phyloP scores from a whole-genome alignment of 139 green algal genomes.

The Asterochloris erici region DNA sequence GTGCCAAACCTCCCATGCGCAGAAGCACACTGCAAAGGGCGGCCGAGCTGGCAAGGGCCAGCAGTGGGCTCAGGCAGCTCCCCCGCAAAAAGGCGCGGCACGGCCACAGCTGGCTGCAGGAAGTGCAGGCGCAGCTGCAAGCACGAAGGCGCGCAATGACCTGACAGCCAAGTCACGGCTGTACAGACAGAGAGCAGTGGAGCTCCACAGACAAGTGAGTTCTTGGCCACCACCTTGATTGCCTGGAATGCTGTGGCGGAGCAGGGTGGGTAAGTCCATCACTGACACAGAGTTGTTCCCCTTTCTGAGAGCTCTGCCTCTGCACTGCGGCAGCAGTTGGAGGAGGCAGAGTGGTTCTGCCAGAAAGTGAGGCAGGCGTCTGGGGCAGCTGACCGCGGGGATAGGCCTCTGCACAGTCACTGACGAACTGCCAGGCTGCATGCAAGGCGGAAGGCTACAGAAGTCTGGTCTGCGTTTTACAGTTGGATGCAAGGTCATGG shows the following conservation, averaged over 20 bases:
- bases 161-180: constrained; percentile 10
- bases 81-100: neutral
- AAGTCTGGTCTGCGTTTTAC: too few species aligned
- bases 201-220: neutral
- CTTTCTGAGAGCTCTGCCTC: neutral
- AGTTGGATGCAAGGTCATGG: too few species aligned
- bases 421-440: too few species aligned
- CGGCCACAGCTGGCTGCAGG: neutral
- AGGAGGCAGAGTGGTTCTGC: neutral
- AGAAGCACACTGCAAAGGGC: neutral
- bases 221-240: neutral
- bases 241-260: neutral
- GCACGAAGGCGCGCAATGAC: neutral
- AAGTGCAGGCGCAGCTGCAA: neutral
- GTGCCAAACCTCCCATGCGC: neutral
- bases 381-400: too few species aligned
- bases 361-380: too few species aligned
- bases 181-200: neutral
- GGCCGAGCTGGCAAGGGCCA: too few species aligned
- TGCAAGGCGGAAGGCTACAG: too few species aligned
- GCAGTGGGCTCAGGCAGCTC: too few species aligned
- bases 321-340: neutral
- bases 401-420: too few species aligned
- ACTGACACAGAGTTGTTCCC: neutral
- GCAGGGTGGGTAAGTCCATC: neutral